These are phyloP conservation scores for Epichloe sibirici DNA, from an alignment of 2,329 filamentous ascomycete species.

Conservation along the genomic window DNA sequence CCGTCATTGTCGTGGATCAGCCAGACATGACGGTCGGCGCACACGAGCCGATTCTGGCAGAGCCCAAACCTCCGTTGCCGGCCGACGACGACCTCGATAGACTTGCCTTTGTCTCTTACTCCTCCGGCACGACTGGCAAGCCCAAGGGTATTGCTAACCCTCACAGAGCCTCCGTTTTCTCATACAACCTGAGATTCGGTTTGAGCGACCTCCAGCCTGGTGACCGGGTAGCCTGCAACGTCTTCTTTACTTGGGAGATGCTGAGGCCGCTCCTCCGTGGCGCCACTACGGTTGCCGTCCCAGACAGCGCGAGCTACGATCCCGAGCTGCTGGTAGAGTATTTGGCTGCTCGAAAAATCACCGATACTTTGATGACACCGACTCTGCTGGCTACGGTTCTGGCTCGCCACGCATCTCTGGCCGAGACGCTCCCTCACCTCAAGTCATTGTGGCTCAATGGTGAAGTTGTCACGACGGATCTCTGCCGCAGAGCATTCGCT, in stretches of 20 bases:
- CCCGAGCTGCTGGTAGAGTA: slow-evolving; percentile 61
- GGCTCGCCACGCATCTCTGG: slow-evolving; percentile 54
- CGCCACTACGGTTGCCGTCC: slow-evolving; percentile 62
- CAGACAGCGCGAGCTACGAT: slow-evolving; percentile 68
- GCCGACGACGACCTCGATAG: slow-evolving; percentile 58
- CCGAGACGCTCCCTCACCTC: slow-evolving; percentile 49
- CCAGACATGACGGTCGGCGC: slow-evolving; percentile 17
- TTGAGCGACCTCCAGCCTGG: slow-evolving; percentile 58
- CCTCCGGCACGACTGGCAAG: slow-evolving; percentile 63
- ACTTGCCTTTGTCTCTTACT: slow-evolving; percentile 71
- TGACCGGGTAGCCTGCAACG: slow-evolving; percentile 75
- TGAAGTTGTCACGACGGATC: slow-evolving; percentile 69
- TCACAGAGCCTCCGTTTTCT: slow-evolving; percentile 59
- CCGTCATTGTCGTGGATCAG: slow-evolving; percentile 53
- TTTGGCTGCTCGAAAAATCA: slow-evolving; percentile 52
- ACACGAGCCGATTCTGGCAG: slow-evolving; percentile 12
- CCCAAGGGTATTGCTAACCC: slow-evolving; percentile 78
- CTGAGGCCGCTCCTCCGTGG: slow-evolving; percentile 63
- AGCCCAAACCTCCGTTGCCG: slow-evolving; percentile 40
- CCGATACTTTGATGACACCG: slow-evolving; percentile 75
- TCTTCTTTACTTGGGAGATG: slow-evolving; percentile 82
- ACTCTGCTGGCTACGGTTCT: slow-evolving; percentile 66
- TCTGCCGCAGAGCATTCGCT: slow-evolving; percentile 54
- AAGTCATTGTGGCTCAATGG: slow-evolving; percentile 70
- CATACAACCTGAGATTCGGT: slow-evolving; percentile 60